Base-by-base conservation (phyloP, 148 eudicot species). In the Polygonum aviculare region DNA sequence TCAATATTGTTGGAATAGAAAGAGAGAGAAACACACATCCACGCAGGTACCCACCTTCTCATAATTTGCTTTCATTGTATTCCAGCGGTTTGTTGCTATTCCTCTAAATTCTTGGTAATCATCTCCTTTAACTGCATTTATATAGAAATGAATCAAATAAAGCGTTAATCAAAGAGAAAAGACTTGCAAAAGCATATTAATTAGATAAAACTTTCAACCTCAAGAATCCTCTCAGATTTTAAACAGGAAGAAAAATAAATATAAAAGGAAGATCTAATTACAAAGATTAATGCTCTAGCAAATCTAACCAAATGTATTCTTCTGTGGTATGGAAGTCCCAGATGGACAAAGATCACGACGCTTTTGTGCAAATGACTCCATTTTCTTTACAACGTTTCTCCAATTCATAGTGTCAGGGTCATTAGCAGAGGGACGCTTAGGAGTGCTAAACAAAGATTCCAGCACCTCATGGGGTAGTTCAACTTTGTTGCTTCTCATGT, bases 331-430 rank as follows among this genome's bases (percentile, higher is more conserved):
- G 77, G 83, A 79, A 81, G 83, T 75, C 47, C 65, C 84, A 74
- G 87, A 73, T 77, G 88, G 76, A 63, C 73, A 80, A 74, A 77
- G 69, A 75, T 78, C 87, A 79, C 76, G 76, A 60, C 81, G 81
- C 79, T 84, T 88, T 60, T 86, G 94, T 40, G 97, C 99, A 76
- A 89, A 86, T 70, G 92, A 82, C 79, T 88, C 86, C 87, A 96
- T 80, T 84, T 93, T 87, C 84, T 88, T 96, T 47, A 85, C 97
- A 18, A 93, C 89, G 54, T 82, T 90, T 85, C 79, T 93, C 98
- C 99, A 96, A 82, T 88, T 90, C 98, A 96, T 96, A 76, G 81
- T 79, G 74, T 74, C 76, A 0, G 97, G 94, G 75, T 92, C 94
- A 76, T 76, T 88, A 82, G 88, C 84, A 39, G 95, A 84, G 39